phyloP scores from a whole-genome alignment of 495 filamentous ascomycete genomes.

The Trichoderma orchidacearum region DNA sequence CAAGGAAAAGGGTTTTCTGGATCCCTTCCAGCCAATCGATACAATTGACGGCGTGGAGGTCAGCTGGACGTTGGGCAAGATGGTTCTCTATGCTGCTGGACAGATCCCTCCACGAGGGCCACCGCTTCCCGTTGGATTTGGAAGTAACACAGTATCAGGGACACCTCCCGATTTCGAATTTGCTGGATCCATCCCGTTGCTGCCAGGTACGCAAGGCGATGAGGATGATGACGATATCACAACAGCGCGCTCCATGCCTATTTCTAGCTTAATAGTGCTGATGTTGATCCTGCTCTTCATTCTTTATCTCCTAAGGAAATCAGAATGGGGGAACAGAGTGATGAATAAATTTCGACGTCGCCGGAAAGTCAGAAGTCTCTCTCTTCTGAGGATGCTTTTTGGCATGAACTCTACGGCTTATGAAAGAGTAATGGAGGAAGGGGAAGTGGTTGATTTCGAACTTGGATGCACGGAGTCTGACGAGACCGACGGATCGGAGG shows the following conservation, averaged over 20 bases:
- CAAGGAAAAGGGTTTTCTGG: conserved; percentile 67
- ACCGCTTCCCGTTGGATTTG: conserved; percentile 73
- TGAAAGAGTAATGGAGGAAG: conserved; percentile 78
- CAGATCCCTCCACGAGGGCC: conserved; percentile 57
- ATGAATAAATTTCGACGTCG: conserved; percentile 44
- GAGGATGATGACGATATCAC: conserved; percentile 40
- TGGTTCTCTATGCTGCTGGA: conserved; percentile 90
- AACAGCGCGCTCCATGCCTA: conserved; percentile 35
- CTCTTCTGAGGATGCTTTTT: conserved; percentile 45
- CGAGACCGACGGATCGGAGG: conserved; percentile 40
- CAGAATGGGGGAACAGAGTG: conserved; percentile 56
- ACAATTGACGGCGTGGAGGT: conserved; percentile 88
- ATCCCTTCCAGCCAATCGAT: conserved; percentile 85
- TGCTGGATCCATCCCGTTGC: conserved; percentile 47
- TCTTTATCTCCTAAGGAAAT: conserved; percentile 40
- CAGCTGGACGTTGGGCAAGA: conserved; percentile 97
- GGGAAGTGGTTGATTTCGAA: conserved; percentile 53
- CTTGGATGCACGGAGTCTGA: conserved; percentile 50
- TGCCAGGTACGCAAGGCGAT: conserved; percentile 24
- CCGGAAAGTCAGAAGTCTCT: conserved; percentile 31
- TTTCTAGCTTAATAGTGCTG: conserved; percentile 64
- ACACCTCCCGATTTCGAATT: conserved; percentile 73
- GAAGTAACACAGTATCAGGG: conserved; percentile 49
- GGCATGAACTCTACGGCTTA: conserved; percentile 41
- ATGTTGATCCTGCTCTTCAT: conserved; percentile 51